Conservation (phyloP, 257 asterid genomes). For the Thymus quinquecostatus region DNA sequence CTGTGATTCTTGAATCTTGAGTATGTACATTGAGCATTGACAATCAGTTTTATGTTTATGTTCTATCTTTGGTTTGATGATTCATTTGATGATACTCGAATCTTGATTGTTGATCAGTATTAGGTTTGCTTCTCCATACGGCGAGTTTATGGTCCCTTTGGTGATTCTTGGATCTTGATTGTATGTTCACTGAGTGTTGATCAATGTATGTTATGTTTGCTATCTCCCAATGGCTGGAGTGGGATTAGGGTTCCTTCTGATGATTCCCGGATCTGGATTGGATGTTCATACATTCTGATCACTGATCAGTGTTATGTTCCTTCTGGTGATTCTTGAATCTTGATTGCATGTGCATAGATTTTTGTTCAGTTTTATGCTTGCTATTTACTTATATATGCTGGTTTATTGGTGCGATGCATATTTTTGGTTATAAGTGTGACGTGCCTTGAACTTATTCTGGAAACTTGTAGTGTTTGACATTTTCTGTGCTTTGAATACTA, state of each 20-base stretch:
- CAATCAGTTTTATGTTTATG: too few relatives aligned
- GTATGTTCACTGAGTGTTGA: not conserved
- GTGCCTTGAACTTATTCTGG: not conserved
- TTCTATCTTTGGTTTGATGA: too few relatives aligned
- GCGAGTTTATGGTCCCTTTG: not conserved
- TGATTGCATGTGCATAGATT: not conserved
- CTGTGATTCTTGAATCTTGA: constrained; percentile 25
- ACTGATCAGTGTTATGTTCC: not conserved
- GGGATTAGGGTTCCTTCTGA: not conserved
- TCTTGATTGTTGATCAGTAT: not conserved
- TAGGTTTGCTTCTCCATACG: not conserved
- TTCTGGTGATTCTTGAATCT: not conserved
- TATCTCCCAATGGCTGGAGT: not conserved
- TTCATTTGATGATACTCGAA: not conserved
- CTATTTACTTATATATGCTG: not conserved
- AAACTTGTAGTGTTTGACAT: not conserved
- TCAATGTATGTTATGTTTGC: not conserved
- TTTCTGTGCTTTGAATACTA: not conserved
- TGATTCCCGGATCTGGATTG: constrained; percentile 4
- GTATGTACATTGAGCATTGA: not conserved
- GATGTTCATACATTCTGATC: not conserved
- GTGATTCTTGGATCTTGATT: not conserved
- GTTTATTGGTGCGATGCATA: not conserved
- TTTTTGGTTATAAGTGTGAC: not conserved
- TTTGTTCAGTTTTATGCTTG: not conserved